These are phyloP conservation scores for Cryptosporidium ryanae DNA, from an alignment of 169 alveolate species.

Conservation along the genomic window DNA sequence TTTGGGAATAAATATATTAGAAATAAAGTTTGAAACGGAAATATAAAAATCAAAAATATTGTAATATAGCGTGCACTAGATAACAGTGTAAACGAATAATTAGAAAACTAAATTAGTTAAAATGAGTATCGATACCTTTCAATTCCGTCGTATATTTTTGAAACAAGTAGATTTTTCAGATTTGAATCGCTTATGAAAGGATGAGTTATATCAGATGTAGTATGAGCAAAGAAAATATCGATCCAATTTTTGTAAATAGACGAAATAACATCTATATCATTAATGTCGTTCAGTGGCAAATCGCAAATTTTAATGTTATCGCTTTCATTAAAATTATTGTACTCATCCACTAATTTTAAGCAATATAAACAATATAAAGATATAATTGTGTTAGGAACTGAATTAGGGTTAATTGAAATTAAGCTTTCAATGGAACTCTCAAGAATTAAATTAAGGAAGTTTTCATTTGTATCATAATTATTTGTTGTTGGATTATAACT, in stretches of 20 bases:
- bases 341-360: conserved; percentile 10
- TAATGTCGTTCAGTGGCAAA: background rate
- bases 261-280: conserved; percentile 7
- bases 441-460: background rate
- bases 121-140: background rate
- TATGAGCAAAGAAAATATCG: conserved; percentile 35
- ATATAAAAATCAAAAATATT: background rate
- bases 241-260: conserved; percentile 25
- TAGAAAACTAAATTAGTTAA: background rate
- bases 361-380: conserved; percentile 49
- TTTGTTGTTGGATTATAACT: no score
- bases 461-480: background rate
- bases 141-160: conserved; percentile 9
- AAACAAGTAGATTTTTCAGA: conserved; percentile 9
- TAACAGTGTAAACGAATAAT: background rate
- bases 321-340: background rate
- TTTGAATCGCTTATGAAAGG: conserved; percentile 40
- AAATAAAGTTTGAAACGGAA: background rate
- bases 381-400: conserved; percentile 19
- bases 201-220: conserved; percentile 33
- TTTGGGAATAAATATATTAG: no score
- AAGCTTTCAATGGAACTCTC: conserved; percentile 7
- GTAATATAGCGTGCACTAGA: background rate
- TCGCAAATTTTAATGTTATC: no score
- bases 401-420: conserved; percentile 11